phyloP scores from a whole-genome alignment of 129 eudicot genomes.

The Helianthus tuberosus region DNA sequence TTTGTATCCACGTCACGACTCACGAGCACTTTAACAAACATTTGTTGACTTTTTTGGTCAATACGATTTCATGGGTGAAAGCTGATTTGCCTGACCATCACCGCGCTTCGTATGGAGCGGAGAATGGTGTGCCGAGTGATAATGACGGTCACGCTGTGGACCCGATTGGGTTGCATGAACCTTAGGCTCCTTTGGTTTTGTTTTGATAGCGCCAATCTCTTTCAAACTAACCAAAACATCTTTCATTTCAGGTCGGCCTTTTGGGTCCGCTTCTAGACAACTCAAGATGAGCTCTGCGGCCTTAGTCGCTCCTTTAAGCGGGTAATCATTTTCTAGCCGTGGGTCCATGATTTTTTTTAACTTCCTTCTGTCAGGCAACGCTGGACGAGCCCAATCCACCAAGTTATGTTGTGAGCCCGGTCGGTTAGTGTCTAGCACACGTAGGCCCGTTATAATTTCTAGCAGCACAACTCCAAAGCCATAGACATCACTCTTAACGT shows the following conservation, averaged over 20 bases:
- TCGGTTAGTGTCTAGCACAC: conserved; percentile 66
- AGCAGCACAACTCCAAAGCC: conserved; percentile 83
- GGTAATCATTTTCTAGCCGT: conserved; percentile 55
- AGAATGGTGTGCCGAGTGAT: conserved; percentile 39
- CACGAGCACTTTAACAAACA: not conserved
- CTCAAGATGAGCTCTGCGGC: conserved; percentile 53
- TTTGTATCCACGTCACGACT: not conserved
- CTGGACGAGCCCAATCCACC: conserved; percentile 77
- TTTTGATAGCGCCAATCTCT: conserved; percentile 37
- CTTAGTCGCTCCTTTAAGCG: conserved; percentile 44
- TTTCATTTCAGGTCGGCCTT: conserved; percentile 61
- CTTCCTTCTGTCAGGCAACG: conserved; percentile 46
- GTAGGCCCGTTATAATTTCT: conserved; percentile 68
- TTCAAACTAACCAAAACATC: conserved; percentile 46
- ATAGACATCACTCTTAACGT: conserved; percentile 82
- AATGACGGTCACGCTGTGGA: conserved; percentile 24
- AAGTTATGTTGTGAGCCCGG: conserved; percentile 61
- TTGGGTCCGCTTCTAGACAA: conserved; percentile 73
- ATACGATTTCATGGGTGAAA: conserved; percentile 38
- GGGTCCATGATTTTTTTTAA: conserved; percentile 67
- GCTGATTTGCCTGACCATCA: conserved; percentile 16
- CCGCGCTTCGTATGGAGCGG: conserved; percentile 25
- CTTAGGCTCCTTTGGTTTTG: conserved; percentile 43
- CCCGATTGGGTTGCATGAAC: conserved; percentile 11
- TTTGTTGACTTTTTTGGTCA: not conserved